Base-by-base conservation (phyloP, 1,284 basidiomycete species). In the Rhodotorula sp. region DNA sequence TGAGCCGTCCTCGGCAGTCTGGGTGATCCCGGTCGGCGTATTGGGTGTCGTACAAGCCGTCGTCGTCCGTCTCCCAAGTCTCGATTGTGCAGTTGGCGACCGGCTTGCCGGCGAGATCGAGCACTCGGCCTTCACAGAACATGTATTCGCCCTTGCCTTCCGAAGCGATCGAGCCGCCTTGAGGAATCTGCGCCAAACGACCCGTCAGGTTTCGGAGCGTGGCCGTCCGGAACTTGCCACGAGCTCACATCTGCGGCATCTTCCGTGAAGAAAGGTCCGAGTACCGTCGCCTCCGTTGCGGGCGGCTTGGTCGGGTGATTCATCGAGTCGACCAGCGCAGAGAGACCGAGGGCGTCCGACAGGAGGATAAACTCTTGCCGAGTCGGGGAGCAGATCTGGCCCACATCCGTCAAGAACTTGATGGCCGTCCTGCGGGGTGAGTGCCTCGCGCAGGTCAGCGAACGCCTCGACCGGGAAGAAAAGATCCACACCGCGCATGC, bases 351-450 rank as follows among this genome's bases (percentile, higher is more conserved):
- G 0, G 87, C 84, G 79, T 92, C 91, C 0, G 90, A 92, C 19
- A 93, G 84, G 5, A 93, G 86, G 77, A 93, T 91, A 79, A 90
- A 90, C 79, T 94, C 92, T 82, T 92, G 90, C 47, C 90, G 87
- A 61, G 78, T 77, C 50, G 60, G 52, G 12, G 71, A 67, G 81
- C 87, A 90, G 71, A 81, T 90, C 81, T 93, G 84, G 12, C 91
- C 91, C 0, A 85, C 86, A 23, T 83, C 83, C 1, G 90, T 93
- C 74, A 93, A 82, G 82, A 92, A 93, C 71, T 89, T 80, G 77
- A 93, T 88, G 0, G 89, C 84, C 26, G 84, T 81, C 80, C 80
- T 81, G 71, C 16, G 50, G 7, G 5, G 5, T 18, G 38, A 14
- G 38, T 43, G 38, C 38, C 38, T 10, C 38, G 38, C 38, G 38